phyloP scores from a whole-genome alignment of 495 filamentous ascomycete species.

The Neurospora intermedia region DNA sequence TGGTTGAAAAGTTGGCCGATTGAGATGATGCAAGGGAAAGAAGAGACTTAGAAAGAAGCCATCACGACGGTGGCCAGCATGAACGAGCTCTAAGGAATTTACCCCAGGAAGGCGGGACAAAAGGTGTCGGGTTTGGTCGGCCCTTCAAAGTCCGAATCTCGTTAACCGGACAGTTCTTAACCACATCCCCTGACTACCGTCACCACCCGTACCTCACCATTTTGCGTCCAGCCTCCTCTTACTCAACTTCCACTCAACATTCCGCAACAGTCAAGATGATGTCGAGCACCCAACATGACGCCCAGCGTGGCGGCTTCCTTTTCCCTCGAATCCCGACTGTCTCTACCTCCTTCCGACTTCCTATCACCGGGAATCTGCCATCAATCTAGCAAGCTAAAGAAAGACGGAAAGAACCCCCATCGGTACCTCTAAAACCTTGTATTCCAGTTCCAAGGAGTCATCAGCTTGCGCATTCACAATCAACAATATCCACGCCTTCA shows the following conservation, averaged over 20 bases:
- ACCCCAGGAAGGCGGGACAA: neutral
- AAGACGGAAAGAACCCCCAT: neutral
- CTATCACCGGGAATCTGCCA: neutral
- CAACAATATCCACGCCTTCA: neutral
- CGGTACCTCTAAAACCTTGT: neutral
- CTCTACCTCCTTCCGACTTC: neutral
- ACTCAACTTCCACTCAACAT: neutral
- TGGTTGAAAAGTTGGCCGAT: constrained; percentile 2
- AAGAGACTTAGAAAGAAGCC: neutral
- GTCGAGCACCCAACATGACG: neutral
- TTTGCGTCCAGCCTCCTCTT: neutral
- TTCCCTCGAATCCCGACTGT: neutral
- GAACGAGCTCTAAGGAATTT: too few relatives aligned
- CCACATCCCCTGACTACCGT: neutral
- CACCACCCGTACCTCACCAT: neutral
- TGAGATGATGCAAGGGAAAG: neutral
- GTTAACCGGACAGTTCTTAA: neutral
- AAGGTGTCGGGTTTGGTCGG: neutral
- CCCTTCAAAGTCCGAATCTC: too few relatives aligned
- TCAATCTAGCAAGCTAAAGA: neutral
- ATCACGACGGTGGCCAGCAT: too few relatives aligned
- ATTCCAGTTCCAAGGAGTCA: neutral
- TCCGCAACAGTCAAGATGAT: neutral
- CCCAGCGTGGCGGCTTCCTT: neutral
- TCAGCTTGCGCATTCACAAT: neutral